phyloP scores from a whole-genome alignment of 208 protist genomes.

The Trypanosoma avium region DNA sequence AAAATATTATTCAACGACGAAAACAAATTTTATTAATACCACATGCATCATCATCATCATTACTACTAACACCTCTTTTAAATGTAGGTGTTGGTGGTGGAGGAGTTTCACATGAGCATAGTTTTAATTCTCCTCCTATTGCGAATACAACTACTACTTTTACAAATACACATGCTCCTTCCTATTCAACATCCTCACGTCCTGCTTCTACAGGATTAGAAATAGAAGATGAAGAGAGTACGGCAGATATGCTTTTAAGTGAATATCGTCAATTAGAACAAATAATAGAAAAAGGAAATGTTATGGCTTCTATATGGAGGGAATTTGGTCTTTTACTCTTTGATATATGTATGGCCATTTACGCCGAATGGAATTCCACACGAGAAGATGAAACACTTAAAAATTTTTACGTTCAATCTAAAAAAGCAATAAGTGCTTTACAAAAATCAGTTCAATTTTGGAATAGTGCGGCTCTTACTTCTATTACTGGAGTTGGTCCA shows the following conservation, averaged over 20 bases:
- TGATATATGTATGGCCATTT: slow-evolving; percentile 84
- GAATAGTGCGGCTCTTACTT: slow-evolving; percentile 44
- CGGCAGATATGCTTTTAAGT: slow-evolving; percentile 49
- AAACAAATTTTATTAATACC: not conserved
- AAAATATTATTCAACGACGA: slow-evolving; percentile 1
- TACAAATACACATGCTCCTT: not conserved
- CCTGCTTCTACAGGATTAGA: not conserved
- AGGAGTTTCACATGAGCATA: not conserved
- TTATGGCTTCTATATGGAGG: slow-evolving; percentile 71
- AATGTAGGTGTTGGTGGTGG: not conserved
- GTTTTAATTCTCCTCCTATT: not conserved
- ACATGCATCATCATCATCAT: not conserved
- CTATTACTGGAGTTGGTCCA: slow-evolving; percentile 65
- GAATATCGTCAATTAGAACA: slow-evolving; percentile 88
- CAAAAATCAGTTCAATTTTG: slow-evolving; percentile 79
- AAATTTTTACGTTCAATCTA: slow-evolving; percentile 78
- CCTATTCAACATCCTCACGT: not conserved
- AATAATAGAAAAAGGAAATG: slow-evolving; percentile 47
- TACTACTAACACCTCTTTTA: not conserved
- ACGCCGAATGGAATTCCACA: slow-evolving; percentile 71
- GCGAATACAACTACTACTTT: not conserved
- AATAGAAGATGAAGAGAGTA: slow-evolving; percentile 34
- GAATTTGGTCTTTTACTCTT: slow-evolving; percentile 88
- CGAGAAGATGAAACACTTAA: slow-evolving; percentile 64
- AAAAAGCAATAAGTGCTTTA: slow-evolving; percentile 75